These are phyloP conservation scores for Talaromyces borbonicus DNA, from an alignment of 495 filamentous ascomycete species.

Conservation along the genomic window DNA sequence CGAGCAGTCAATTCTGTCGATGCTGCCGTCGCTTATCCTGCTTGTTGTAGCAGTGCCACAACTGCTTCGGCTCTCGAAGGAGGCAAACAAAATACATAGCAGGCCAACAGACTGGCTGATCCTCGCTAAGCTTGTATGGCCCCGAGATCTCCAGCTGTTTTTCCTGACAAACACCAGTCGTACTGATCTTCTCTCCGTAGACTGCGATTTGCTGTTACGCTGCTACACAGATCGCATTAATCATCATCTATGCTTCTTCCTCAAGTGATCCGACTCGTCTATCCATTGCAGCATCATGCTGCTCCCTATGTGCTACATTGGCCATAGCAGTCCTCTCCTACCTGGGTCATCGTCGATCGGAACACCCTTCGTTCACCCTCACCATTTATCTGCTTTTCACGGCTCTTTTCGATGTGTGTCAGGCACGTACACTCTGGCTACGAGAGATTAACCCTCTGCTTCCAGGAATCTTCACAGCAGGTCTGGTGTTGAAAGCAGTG, in stretches of 20 bases:
- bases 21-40: constrained; percentile 32
- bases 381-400: constrained; percentile 41
- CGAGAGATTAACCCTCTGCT: constrained; percentile 9
- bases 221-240: background rate
- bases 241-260: background rate
- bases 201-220: background rate
- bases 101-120: constrained; percentile 10
- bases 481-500: constrained; percentile 27
- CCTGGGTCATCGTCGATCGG: constrained; percentile 33
- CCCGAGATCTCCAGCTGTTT: no score
- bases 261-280: background rate
- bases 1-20: constrained; percentile 35
- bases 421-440: constrained; percentile 37
- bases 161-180: background rate
- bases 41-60: constrained; percentile 12
- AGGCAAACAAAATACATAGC: constrained; percentile 9
- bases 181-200: background rate
- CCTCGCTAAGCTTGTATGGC: background rate
- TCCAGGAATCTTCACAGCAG: constrained; percentile 26
- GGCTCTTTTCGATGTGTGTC: constrained; percentile 36
- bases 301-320: constrained; percentile 3
- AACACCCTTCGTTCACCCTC: constrained; percentile 41
- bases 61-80: constrained; percentile 11
- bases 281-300: constrained; percentile 3
- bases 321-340: constrained; percentile 28